phyloP scores from a whole-genome alignment of 768 basidiomycete genomes.

The Rhodotorula paludigena region DNA sequence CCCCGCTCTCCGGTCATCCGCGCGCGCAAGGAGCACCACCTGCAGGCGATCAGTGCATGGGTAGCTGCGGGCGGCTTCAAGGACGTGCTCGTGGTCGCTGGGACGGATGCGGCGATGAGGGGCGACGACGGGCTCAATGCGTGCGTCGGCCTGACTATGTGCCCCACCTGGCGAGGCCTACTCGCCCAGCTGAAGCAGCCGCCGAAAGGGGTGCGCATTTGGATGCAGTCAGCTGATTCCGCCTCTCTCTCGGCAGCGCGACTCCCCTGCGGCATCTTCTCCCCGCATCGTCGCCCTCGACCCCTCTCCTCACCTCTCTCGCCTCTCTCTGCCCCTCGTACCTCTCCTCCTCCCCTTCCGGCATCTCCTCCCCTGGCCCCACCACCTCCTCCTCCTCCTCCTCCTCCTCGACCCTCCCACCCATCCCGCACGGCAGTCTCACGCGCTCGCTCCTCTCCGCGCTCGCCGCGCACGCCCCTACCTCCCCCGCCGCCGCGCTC shows the following conservation, averaged over 20 bases:
- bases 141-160: slow-evolving; percentile 25
- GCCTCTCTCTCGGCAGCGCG: not conserved
- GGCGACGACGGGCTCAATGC: slow-evolving; percentile 21
- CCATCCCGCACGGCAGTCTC: slow-evolving; percentile 31
- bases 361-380: not conserved
- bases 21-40: slow-evolving; percentile 24
- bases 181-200: no score
- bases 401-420: slow-evolving; percentile 9
- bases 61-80: slow-evolving; percentile 1
- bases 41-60: slow-evolving; percentile 6
- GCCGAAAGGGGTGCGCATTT: no score
- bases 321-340: not conserved
- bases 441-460: slow-evolving; percentile 29
- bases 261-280: slow-evolving; percentile 24
- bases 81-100: slow-evolving; percentile 26
- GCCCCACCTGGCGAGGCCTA: no score
- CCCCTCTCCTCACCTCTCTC: slow-evolving; percentile 2
- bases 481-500: slow-evolving; percentile 3
- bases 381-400: not conserved
- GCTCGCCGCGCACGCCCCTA: not conserved
- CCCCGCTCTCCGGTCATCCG: slow-evolving; percentile 34
- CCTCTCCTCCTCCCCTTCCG: not conserved
- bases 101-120: slow-evolving; percentile 22
- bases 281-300: slow-evolving; percentile 2
- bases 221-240: no score